Percentiles rank a stretch among this genome's conserved stretches.
Conservation (phyloP, 1,284 basidiomycete genomes). For the Meripilus lineatus region DNA sequence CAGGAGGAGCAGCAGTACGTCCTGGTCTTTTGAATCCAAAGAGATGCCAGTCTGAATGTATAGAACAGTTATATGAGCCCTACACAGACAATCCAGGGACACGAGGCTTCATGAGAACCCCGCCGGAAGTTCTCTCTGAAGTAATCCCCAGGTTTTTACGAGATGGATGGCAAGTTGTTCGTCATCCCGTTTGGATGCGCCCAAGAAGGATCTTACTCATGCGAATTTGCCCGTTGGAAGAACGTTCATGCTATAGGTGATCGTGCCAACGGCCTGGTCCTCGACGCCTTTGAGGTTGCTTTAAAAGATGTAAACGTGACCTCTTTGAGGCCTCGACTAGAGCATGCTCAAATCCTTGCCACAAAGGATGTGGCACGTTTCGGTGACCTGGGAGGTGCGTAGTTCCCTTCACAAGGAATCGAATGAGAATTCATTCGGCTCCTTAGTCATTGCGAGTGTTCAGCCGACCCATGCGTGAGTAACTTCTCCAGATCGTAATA, state of each 20-base stretch:
- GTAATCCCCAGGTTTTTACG: slow-evolving; percentile 67
- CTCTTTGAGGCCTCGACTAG: slow-evolving; percentile 74
- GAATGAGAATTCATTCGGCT: background rate
- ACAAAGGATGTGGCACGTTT: slow-evolving; percentile 69
- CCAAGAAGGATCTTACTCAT: background rate
- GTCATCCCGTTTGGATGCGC: slow-evolving; percentile 23
- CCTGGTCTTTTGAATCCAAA: background rate
- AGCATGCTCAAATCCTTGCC: slow-evolving; percentile 87
- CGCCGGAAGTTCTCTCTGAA: slow-evolving; percentile 55
- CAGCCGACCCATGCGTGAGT: slow-evolving; percentile 88
- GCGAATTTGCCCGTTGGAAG: slow-evolving; percentile 30
- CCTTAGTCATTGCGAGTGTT: slow-evolving; percentile 67
- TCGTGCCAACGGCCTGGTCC: slow-evolving; percentile 78
- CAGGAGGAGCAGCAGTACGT: slow-evolving; percentile 83
- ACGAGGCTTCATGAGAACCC: slow-evolving; percentile 73
- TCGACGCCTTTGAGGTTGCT: slow-evolving; percentile 76
- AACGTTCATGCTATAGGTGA: slow-evolving; percentile 93
- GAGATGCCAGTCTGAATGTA: background rate
- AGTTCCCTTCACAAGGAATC: slow-evolving; percentile 12
- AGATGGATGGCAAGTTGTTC: slow-evolving; percentile 79
- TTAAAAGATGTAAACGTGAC: slow-evolving; percentile 54
- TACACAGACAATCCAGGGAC: slow-evolving; percentile 79
- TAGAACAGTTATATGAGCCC: slow-evolving; percentile 63
- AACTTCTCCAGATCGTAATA: background rate
- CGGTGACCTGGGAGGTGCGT: slow-evolving; percentile 68